A percentile compares a stretch with the other conserved stretches of the same genome.
Evolutionary conservation across 1,284 basidiomycete genomes (phyloP).

Genomic region (Trametes versicolor): DNA sequence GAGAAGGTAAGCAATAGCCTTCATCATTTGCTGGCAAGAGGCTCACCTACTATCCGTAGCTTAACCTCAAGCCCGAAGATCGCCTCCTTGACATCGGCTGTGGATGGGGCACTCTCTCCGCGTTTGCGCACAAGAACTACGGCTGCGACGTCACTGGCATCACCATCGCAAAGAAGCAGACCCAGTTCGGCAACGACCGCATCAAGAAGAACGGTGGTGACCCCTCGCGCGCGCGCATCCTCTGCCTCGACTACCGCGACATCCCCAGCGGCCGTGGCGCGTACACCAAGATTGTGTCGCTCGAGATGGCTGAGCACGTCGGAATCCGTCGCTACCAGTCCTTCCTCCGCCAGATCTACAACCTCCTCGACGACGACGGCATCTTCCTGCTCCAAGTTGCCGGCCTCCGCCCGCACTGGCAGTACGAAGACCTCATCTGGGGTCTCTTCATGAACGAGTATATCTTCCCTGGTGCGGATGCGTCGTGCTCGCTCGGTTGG

Average conservation of each 20-base stretch:
- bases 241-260: constrained; percentile 96
- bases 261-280: constrained; percentile 84
- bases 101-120: constrained; percentile 96
- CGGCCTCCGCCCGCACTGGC: constrained; percentile 94
- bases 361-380: constrained; percentile 95
- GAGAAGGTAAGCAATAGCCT: constrained; percentile 64
- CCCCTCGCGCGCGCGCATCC: constrained; percentile 85
- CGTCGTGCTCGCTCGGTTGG: constrained; percentile 95
- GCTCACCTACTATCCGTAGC: constrained; percentile 43
- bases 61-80: constrained; percentile 84
- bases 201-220: constrained; percentile 79
- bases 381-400: constrained; percentile 97
- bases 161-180: constrained; percentile 92
- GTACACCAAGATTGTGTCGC: constrained; percentile 94
- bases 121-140: constrained; percentile 98
- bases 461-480: constrained; percentile 98
- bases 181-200: constrained; percentile 91
- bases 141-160: constrained; percentile 95
- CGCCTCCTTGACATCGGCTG: constrained; percentile 94
- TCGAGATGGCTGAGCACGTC: constrained; percentile 99
- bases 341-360: constrained; percentile 93
- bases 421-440: constrained; percentile 99
- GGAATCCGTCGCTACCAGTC: constrained; percentile 92
- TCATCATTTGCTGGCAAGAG: neutral
- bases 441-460: constrained; percentile 97